phyloP scores from a whole-genome alignment of 2,329 filamentous ascomycete species.

The Monilinia fructicola region DNA sequence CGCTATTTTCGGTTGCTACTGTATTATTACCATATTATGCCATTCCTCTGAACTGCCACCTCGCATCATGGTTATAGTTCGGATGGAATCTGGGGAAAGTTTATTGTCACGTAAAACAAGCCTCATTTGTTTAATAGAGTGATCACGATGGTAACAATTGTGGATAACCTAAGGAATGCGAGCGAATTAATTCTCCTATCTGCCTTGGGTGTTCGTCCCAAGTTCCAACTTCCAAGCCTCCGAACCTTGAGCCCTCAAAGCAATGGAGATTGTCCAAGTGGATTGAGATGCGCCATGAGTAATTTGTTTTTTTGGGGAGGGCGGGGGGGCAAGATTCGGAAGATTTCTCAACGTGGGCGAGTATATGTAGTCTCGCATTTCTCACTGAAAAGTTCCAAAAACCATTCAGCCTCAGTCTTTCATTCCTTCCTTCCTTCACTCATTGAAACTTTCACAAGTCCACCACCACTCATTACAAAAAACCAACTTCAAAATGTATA shows the following conservation, averaged over 20 bases:
- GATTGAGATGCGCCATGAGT: not conserved
- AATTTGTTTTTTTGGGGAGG: not conserved
- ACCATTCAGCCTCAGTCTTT: slow-evolving; percentile 14
- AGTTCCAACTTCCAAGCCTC: too few species aligned
- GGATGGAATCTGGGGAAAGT: not conserved
- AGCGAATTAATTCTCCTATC: not conserved
- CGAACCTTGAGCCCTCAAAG: not conserved
- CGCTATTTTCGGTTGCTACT: too few species aligned
- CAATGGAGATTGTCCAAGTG: not conserved
- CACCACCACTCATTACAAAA: not conserved
- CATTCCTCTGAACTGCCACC: not conserved
- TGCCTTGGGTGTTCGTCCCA: not conserved
- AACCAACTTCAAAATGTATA: slow-evolving; percentile 8
- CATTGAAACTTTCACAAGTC: not conserved
- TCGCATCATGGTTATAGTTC: slow-evolving; percentile 5
- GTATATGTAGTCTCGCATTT: slow-evolving; percentile 11
- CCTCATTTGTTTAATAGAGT: not conserved
- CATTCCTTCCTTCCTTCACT: not conserved
- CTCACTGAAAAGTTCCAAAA: not conserved
- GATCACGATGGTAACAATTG: not conserved
- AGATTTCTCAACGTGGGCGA: not conserved
- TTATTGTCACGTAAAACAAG: not conserved
- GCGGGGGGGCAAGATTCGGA: not conserved
- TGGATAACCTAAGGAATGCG: not conserved
- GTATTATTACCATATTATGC: too few species aligned